A percentile compares a stretch with the other conserved stretches of the same genome.
phyloP scores from a whole-genome alignment of 2,329 filamentous ascomycete genomes.

The Plenodomus biglobosus region DNA sequence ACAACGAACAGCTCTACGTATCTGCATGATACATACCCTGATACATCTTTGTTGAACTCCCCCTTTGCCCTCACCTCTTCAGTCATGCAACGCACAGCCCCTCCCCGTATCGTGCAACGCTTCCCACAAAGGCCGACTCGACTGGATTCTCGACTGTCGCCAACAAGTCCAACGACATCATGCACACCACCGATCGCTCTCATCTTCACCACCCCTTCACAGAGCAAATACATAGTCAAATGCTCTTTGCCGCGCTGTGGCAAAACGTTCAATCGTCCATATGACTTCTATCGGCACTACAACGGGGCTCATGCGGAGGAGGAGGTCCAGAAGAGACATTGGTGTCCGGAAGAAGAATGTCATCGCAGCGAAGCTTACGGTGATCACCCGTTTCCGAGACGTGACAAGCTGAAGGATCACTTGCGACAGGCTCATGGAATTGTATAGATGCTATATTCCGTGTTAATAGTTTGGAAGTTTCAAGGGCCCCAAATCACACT shows the following conservation, averaged over 20 bases:
- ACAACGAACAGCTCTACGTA: background rate
- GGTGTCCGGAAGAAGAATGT: background rate
- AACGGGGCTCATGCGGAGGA: background rate
- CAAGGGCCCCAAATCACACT: too few relatives aligned
- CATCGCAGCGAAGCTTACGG: background rate
- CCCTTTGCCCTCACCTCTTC: too few relatives aligned
- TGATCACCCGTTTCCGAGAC: slow-evolving; percentile 1
- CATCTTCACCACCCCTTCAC: background rate
- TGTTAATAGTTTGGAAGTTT: too few relatives aligned
- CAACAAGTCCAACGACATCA: background rate
- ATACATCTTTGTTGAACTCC: too few relatives aligned
- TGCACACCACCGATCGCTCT: background rate
- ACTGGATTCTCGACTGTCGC: background rate
- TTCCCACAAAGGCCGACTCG: too few relatives aligned
- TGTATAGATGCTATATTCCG: background rate
- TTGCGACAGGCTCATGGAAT: background rate
- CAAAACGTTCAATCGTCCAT: background rate
- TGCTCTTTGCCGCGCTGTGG: background rate
- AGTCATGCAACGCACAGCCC: too few relatives aligned
- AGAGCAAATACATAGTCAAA: background rate
- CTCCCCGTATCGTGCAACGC: too few relatives aligned
- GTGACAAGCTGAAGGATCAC: slow-evolving; percentile 4
- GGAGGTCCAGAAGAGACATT: background rate
- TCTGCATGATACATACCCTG: background rate
- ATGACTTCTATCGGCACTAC: slow-evolving; percentile 5